Conservation (phyloP, 2,329 filamentous ascomycete genomes). For the Nothomitra cinnamomea region DNA sequence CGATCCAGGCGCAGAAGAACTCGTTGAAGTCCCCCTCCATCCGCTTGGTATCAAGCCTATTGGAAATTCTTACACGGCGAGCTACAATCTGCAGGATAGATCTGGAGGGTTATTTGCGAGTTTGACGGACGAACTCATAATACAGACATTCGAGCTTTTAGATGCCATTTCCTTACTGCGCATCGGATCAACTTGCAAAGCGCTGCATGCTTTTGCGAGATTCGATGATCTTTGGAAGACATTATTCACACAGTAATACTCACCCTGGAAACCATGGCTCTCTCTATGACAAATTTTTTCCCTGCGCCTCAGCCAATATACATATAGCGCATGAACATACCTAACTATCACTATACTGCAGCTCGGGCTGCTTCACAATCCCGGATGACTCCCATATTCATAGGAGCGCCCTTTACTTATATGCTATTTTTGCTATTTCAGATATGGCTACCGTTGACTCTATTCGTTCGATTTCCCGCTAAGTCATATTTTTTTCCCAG, state of each 20-base stretch:
- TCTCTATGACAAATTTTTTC: too few relatives aligned
- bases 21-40: constrained; percentile 48
- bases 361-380: too few relatives aligned
- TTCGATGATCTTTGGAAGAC: constrained; percentile 82
- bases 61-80: constrained; percentile 61
- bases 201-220: constrained; percentile 68
- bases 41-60: constrained; percentile 72
- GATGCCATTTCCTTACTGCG: constrained; percentile 43
- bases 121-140: constrained; percentile 68
- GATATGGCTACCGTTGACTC: not conserved
- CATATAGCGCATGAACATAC: too few relatives aligned
- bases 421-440: not conserved
- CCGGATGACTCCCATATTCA: too few relatives aligned
- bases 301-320: too few relatives aligned
- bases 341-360: too few relatives aligned
- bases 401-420: not conserved
- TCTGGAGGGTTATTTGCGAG: constrained; percentile 44
- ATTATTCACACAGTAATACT: constrained; percentile 66
- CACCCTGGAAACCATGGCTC: not conserved
- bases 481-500: not conserved
- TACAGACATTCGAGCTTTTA: constrained; percentile 58
- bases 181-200: constrained; percentile 66
- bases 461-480: not conserved
- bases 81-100: constrained; percentile 46
- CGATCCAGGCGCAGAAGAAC: constrained; percentile 11